These are phyloP conservation scores for Symbiodinium pilosum DNA, from an alignment of 73 alveolate genomes.

Conservation along the genomic window DNA sequence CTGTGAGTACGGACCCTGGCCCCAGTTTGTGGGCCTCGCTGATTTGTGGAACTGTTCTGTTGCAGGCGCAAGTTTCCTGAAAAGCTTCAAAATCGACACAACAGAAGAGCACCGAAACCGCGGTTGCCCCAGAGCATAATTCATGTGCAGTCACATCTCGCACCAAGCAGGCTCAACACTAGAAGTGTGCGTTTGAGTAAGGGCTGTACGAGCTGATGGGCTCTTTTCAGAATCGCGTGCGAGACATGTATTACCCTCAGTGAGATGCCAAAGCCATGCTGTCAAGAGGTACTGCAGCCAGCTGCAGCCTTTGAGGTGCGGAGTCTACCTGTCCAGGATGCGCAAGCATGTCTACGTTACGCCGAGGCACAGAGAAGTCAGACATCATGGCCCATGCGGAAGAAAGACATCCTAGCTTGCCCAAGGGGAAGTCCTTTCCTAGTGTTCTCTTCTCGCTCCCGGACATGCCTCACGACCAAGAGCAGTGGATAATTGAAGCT, in stretches of 20 bases:
- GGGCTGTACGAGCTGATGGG: conserved; percentile 99
- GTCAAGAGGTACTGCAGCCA: background rate
- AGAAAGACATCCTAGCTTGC: conserved; percentile 97
- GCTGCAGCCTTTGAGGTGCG: conserved; percentile 23
- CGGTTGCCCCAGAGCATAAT: background rate
- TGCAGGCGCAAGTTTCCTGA: conserved; percentile 57
- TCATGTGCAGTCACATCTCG: background rate
- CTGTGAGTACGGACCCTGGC: conserved; percentile 97
- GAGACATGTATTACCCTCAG: conserved; percentile 22
- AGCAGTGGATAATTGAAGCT: no score
- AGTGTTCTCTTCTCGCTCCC: no score
- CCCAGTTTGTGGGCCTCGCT: background rate
- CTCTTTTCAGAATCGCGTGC: conserved; percentile 95
- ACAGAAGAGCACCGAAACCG: conserved; percentile 84
- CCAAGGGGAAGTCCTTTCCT: no score
- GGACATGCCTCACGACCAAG: no score
- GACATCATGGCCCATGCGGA: conserved; percentile 96
- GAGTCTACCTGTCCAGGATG: conserved; percentile 97
- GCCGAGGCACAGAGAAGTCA: conserved; percentile 99
- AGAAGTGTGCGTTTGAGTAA: no score
- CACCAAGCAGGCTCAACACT: background rate
- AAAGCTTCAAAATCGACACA: conserved; percentile 78
- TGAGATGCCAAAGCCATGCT: no score
- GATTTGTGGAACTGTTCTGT: background rate
- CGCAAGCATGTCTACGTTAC: conserved; percentile 99